These are phyloP conservation scores for Blepharisma undulans DNA, from an alignment of 169 alveolate genomes.

Conservation along the genomic window DNA sequence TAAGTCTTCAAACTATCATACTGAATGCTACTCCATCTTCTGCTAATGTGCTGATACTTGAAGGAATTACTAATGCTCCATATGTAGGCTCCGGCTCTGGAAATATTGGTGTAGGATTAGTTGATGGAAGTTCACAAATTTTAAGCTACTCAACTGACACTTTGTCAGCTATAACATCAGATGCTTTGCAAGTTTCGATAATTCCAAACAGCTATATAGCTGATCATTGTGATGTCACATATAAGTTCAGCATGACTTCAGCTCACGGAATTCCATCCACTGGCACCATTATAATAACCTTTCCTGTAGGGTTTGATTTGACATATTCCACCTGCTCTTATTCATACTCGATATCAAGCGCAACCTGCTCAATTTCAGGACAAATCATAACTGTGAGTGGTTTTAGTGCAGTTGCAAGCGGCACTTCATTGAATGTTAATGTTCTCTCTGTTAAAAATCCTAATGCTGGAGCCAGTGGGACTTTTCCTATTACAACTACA, in stretches of 20 bases:
- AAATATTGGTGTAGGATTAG: background rate
- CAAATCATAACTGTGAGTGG: background rate
- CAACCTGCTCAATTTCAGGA: background rate
- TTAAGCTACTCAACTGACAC: background rate
- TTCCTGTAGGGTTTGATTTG: background rate
- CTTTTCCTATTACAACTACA: background rate
- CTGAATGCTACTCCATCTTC: background rate
- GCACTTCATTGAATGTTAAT: background rate
- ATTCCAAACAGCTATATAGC: background rate
- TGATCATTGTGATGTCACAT: background rate
- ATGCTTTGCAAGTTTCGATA: background rate
- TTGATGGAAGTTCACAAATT: background rate
- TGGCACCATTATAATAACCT: background rate
- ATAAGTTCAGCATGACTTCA: background rate
- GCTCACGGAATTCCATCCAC: background rate
- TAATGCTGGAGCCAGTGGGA: background rate
- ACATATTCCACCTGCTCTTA: background rate
- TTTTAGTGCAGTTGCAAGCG: background rate
- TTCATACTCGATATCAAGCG: background rate
- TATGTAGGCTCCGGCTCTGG: slow-evolving; percentile 9
- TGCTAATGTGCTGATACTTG: background rate
- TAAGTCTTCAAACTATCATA: background rate
- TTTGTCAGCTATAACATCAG: background rate
- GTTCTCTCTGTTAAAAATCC: slow-evolving; percentile 7
- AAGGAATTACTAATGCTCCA: background rate